Evolutionary conservation across 2,329 filamentous ascomycete genomes (phyloP).

Genomic region (Diplodia corticola): DNA sequence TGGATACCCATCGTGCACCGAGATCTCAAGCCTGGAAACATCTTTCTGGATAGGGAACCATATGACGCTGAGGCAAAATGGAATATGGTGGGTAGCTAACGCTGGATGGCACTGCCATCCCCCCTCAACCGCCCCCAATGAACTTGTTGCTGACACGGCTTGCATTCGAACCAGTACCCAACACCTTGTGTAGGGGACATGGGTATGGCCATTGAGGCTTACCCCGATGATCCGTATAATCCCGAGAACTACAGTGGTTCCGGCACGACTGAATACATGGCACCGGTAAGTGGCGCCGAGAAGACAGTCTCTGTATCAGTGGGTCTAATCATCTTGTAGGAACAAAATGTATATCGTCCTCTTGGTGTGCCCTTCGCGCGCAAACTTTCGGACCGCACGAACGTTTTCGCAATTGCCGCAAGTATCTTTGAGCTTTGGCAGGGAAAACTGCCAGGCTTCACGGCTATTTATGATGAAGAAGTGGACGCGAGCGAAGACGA

Average conservation of each 20-base stretch:
- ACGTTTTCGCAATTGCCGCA: neutral
- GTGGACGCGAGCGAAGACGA: neutral
- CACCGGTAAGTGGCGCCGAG: neutral
- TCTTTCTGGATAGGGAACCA: neutral
- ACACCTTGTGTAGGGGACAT: neutral
- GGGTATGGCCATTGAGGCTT: neutral
- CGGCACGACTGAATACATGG: neutral
- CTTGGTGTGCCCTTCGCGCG: neutral
- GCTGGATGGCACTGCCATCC: neutral
- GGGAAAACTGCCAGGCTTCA: neutral
- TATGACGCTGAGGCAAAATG: neutral
- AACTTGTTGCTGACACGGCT: neutral
- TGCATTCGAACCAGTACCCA: neutral
- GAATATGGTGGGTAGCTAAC: neutral
- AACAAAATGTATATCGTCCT: neutral
- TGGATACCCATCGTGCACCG: constrained; percentile 12
- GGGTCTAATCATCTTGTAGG: neutral
- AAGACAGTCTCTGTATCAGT: neutral
- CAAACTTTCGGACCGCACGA: constrained; percentile 3
- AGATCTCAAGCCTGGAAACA: neutral
- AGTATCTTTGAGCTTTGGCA: neutral
- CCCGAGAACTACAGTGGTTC: neutral
- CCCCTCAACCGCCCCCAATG: no score
- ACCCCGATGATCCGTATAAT: constrained; percentile 1
- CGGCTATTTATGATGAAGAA: neutral